Percentiles rank a stretch among this genome's conserved stretches.
Evolutionary conservation across 352 stramenopile species (phyloP).

Genomic region (Phytophthora constricta): DNA sequence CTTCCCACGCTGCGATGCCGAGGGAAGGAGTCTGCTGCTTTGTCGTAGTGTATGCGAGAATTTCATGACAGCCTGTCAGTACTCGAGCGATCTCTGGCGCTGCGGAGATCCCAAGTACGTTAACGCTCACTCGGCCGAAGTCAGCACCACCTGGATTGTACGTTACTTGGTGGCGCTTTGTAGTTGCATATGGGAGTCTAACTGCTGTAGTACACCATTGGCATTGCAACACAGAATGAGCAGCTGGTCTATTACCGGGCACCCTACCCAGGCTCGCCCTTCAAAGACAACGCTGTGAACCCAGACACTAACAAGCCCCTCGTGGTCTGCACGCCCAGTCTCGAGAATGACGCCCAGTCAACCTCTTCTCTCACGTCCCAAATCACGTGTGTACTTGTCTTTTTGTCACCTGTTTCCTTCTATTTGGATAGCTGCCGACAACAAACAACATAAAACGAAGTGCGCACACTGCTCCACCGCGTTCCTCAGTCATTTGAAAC

Average conservation of each 20-base stretch:
- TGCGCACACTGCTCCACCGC: too few species aligned
- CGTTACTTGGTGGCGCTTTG: slow-evolving; percentile 18
- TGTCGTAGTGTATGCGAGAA: slow-evolving; percentile 93
- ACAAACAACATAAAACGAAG: not conserved
- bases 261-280: slow-evolving; percentile 81
- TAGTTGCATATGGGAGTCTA: not conserved
- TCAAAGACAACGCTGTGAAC: slow-evolving; percentile 77
- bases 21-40: slow-evolving; percentile 79
- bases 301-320: slow-evolving; percentile 74
- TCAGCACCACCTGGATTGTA: slow-evolving; percentile 68
- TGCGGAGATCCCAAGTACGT: slow-evolving; percentile 80
- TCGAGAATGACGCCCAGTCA: slow-evolving; percentile 58
- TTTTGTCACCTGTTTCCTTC: slow-evolving; percentile 13
- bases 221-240: slow-evolving; percentile 48
- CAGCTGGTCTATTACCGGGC: slow-evolving; percentile 78
- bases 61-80: slow-evolving; percentile 88
- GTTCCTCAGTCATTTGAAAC: not conserved
- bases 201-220: not conserved
- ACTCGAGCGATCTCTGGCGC: slow-evolving; percentile 87
- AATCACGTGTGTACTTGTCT: slow-evolving; percentile 1
- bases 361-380: not conserved
- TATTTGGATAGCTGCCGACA: not conserved
- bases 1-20: slow-evolving; percentile 91
- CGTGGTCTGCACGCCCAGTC: slow-evolving; percentile 82
- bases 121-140: slow-evolving; percentile 70